Evolutionary conservation across 1,139 yeast genomes (phyloP).

Genomic region (Diutina ranongensis): DNA sequence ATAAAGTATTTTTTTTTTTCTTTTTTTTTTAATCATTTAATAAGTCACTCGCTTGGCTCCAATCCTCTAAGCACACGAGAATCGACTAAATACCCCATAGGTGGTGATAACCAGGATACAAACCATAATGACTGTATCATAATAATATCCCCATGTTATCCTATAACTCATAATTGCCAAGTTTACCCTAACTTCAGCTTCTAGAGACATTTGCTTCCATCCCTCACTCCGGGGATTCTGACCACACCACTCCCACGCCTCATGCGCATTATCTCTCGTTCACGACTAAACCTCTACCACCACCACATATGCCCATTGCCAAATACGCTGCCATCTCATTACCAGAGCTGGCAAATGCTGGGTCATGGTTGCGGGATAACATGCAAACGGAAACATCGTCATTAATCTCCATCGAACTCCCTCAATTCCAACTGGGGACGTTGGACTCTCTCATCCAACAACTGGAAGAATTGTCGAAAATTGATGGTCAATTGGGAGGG

Average conservation of each 20-base stretch:
- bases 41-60: no score
- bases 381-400: neutral
- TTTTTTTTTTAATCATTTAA: no score
- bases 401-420: constrained; percentile 35
- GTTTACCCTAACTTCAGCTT: no score
- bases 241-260: neutral
- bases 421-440: constrained; percentile 92
- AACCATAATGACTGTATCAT: no score
- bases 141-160: no score
- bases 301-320: constrained; percentile 3
- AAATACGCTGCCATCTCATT: constrained; percentile 5
- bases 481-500: constrained; percentile 62
- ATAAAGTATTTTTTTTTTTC: no score
- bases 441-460: constrained; percentile 84
- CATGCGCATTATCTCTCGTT: neutral
- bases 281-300: neutral
- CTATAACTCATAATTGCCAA: no score
- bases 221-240: neutral
- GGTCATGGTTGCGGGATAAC: neutral
- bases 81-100: no score
- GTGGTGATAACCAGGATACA: no score
- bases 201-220: no score
- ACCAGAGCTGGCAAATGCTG: constrained; percentile 2
- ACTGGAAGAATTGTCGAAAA: constrained; percentile 76
- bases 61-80: no score